Percentiles rank a stretch among this genome's conserved stretches.
These are phyloP conservation scores for Allantophomopsis lycopodina DNA, from an alignment of 2,329 filamentous ascomycete genomes.

Conservation along the genomic window DNA sequence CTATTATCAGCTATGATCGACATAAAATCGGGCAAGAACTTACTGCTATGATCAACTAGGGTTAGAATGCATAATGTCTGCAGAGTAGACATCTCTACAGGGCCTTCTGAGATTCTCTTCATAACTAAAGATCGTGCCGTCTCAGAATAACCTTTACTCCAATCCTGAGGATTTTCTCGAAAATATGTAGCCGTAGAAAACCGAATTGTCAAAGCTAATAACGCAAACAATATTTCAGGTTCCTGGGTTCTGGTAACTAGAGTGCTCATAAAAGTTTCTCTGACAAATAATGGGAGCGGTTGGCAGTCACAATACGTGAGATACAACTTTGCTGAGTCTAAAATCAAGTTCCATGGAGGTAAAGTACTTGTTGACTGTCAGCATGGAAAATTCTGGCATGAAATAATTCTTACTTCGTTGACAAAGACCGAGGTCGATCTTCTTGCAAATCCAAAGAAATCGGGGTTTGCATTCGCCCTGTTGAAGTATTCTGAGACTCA, in stretches of 20 bases:
- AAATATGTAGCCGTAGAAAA: slow-evolving; percentile 21
- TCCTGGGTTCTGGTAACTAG: slow-evolving; percentile 19
- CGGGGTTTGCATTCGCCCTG: neutral
- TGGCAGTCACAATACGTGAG: slow-evolving; percentile 33
- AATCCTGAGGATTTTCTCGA: slow-evolving; percentile 8
- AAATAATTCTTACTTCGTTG: slow-evolving; percentile 1
- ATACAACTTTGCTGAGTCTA: slow-evolving; percentile 26
- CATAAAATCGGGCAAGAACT: slow-evolving; percentile 1
- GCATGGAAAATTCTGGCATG: slow-evolving; percentile 2
- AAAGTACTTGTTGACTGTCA: slow-evolving; percentile 14
- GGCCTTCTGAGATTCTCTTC: slow-evolving; percentile 20
- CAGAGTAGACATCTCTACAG: slow-evolving; percentile 22
- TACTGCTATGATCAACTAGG: slow-evolving; percentile 23
- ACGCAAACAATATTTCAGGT: slow-evolving; percentile 19
- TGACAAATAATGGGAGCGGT: slow-evolving; percentile 30
- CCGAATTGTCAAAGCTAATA: slow-evolving; percentile 26
- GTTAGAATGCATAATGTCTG: slow-evolving; percentile 24
- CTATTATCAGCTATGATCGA: too few species aligned
- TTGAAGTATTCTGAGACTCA: too few species aligned
- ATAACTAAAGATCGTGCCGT: slow-evolving; percentile 18
- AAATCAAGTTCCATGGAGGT: slow-evolving; percentile 23
- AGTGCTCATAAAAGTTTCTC: slow-evolving; percentile 23
- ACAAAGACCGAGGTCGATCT: neutral
- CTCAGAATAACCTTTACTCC: slow-evolving; percentile 22
- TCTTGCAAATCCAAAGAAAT: neutral